Conservation (phyloP, 306 rosid species). For the Glycine latifolia region DNA sequence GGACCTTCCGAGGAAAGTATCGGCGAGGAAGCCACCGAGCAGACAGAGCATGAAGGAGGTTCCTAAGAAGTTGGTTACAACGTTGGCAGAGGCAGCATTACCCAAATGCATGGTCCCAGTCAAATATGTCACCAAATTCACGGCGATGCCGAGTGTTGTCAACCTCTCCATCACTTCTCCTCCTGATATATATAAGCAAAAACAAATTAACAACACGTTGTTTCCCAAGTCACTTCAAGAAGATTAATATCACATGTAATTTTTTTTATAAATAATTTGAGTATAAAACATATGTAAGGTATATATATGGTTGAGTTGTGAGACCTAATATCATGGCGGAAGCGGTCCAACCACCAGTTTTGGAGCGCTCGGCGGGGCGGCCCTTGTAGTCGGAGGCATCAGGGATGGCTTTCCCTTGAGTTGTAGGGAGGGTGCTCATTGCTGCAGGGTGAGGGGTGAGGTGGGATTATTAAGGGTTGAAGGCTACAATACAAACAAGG, state of each 20-base stretch:
- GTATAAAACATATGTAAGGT: too few species aligned
- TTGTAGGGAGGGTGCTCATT: constrained; percentile 56
- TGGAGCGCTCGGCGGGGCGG: constrained; percentile 63
- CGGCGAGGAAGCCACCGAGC: constrained; percentile 89
- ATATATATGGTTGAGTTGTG: background rate
- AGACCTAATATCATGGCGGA: constrained; percentile 90
- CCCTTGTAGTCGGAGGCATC: constrained; percentile 90
- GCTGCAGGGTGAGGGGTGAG: constrained; percentile 50
- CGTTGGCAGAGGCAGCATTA: constrained; percentile 83
- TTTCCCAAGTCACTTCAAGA: too few species aligned
- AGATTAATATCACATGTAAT: too few species aligned
- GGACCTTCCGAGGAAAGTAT: constrained; percentile 90
- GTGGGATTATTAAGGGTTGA: constrained; percentile 20
- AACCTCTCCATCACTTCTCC: constrained; percentile 87
- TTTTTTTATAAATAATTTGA: too few species aligned
- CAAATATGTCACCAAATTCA: constrained; percentile 86
- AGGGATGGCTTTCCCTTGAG: constrained; percentile 59
- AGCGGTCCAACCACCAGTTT: constrained; percentile 81
- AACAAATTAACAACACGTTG: background rate
- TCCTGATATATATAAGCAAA: constrained; percentile 50
- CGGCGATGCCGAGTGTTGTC: constrained; percentile 85
- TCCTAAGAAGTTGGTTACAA: constrained; percentile 87
- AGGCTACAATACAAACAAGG: background rate
- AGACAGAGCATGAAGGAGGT: constrained; percentile 93
- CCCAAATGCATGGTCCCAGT: constrained; percentile 91